These are phyloP conservation scores for Actinomucor elegans DNA, from an alignment of 371 early-diverging fungal species.

Conservation along the genomic window DNA sequence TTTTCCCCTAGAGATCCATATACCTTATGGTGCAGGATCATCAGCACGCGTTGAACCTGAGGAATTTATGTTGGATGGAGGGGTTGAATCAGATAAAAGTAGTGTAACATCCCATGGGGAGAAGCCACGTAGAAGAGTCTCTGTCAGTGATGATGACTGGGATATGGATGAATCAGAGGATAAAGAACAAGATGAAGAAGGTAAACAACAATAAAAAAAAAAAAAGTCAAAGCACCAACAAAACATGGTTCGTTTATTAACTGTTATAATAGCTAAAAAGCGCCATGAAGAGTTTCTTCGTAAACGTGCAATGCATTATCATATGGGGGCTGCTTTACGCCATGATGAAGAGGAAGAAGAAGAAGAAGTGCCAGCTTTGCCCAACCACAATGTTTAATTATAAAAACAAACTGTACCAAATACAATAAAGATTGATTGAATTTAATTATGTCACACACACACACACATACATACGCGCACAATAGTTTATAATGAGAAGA, in stretches of 20 bases:
- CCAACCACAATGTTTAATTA: not conserved
- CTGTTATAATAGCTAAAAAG: constrained; percentile 26
- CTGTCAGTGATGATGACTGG: constrained; percentile 49
- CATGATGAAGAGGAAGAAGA: constrained; percentile 41
- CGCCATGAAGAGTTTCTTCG: constrained; percentile 70
- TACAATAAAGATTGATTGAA: too few relatives aligned
- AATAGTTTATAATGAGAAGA: too few relatives aligned
- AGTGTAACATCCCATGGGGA: constrained; percentile 31
- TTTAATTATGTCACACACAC: too few relatives aligned
- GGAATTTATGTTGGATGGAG: constrained; percentile 46
- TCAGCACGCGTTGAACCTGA: constrained; percentile 29
- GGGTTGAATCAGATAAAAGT: constrained; percentile 45
- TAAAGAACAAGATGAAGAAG: constrained; percentile 32
- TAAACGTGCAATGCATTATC: constrained; percentile 80
- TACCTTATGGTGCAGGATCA: constrained; percentile 6
- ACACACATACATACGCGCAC: too few relatives aligned
- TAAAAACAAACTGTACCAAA: too few relatives aligned
- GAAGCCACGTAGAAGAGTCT: constrained; percentile 29
- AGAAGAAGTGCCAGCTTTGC: not conserved
- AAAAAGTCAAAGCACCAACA: too few relatives aligned
- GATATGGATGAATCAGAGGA: constrained; percentile 51
- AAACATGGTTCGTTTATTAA: not conserved
- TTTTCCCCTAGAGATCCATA: constrained; percentile 6
- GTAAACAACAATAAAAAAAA: not conserved
- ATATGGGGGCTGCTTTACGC: constrained; percentile 39